A percentile compares a stretch with the other conserved stretches of the same genome.
phyloP scores from a whole-genome alignment of 139 green algal species.

The Spirogloea muscicola region DNA sequence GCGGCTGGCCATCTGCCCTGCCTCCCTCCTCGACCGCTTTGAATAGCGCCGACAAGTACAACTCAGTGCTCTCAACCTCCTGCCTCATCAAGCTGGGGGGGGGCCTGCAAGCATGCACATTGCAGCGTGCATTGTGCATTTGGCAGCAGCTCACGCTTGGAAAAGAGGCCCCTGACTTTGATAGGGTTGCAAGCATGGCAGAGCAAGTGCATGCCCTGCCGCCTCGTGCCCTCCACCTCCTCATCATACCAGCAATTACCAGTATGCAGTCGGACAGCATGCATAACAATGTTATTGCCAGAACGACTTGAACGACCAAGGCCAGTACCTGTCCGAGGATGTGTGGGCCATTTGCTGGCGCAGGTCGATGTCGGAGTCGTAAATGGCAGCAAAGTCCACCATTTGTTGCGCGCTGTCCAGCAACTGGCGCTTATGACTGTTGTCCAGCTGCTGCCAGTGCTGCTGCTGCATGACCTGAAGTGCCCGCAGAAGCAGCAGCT shows the following conservation, averaged over 20 bases:
- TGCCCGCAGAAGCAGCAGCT: conserved; percentile 35
- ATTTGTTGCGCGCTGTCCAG: conserved; percentile 20
- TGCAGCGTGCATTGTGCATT: too few relatives aligned
- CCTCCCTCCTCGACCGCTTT: conserved; percentile 4
- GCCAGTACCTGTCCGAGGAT: conserved; percentile 14
- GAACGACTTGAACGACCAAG: too few relatives aligned
- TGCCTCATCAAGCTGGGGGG: conserved; percentile 6
- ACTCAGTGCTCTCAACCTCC: conserved; percentile 6
- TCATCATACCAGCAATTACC: too few relatives aligned
- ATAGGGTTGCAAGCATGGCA: too few relatives aligned
- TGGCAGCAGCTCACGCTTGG: too few relatives aligned
- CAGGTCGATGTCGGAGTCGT: conserved; percentile 27
- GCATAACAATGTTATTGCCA: too few relatives aligned
- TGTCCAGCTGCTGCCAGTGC: conserved; percentile 27
- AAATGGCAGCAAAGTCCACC: conserved; percentile 29
- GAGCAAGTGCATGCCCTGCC: too few relatives aligned
- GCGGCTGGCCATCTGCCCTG: neutral
- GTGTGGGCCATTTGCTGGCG: conserved; percentile 4
- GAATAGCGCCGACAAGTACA: conserved; percentile 7
- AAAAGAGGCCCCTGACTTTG: too few relatives aligned
- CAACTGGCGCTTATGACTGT: conserved; percentile 20
- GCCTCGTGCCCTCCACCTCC: too few relatives aligned
- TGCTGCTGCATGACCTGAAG: conserved; percentile 19
- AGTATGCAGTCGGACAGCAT: too few relatives aligned
- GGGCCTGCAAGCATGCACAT: conserved; percentile 3